These are phyloP conservation scores for Amaranthus palmeri DNA, from an alignment of 148 eudicot species.

Conservation along the genomic window DNA sequence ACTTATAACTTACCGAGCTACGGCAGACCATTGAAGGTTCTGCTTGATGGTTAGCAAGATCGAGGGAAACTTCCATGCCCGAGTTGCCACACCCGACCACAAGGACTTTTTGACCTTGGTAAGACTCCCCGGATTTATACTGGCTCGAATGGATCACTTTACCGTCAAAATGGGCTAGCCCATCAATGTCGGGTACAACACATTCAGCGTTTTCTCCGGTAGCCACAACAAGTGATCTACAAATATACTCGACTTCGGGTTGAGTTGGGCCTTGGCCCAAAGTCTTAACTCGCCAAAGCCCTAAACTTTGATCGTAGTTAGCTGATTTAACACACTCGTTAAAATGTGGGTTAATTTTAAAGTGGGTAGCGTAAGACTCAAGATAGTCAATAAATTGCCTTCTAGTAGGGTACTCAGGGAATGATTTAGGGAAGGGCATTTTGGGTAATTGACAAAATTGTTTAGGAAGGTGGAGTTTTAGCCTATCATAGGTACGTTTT, in stretches of 20 bases:
- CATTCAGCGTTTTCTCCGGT: conserved; percentile 89
- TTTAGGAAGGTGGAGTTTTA: conserved; percentile 82
- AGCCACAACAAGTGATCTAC: conserved; percentile 85
- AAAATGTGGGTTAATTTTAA: conserved; percentile 56
- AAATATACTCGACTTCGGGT: conserved; percentile 66
- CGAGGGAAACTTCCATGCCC: conserved; percentile 94
- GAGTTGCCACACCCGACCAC: conserved; percentile 97
- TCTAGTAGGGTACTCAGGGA: conserved; percentile 75
- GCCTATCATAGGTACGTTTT: conserved; percentile 67
- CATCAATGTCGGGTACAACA: conserved; percentile 69
- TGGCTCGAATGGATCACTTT: conserved; percentile 72
- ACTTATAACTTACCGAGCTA: conserved; percentile 55
- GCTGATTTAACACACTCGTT: conserved; percentile 69
- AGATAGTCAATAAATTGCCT: conserved; percentile 78
- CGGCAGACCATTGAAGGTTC: conserved; percentile 69
- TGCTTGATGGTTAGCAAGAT: conserved; percentile 72
- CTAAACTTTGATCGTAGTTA: conserved; percentile 53
- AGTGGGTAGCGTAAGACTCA: conserved; percentile 56
- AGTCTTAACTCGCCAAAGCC: conserved; percentile 64
- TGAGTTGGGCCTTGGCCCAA: background rate
- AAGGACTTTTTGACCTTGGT: conserved; percentile 52
- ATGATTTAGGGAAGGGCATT: conserved; percentile 62
- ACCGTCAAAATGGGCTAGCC: conserved; percentile 50
- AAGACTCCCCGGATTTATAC: conserved; percentile 70
- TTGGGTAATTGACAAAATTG: conserved; percentile 76